Evolutionary conservation across 805 yeast genomes (phyloP), one percentile per base, ranked within the genome.

Genomic region (Metahyphopichia silvanorum): DNA sequence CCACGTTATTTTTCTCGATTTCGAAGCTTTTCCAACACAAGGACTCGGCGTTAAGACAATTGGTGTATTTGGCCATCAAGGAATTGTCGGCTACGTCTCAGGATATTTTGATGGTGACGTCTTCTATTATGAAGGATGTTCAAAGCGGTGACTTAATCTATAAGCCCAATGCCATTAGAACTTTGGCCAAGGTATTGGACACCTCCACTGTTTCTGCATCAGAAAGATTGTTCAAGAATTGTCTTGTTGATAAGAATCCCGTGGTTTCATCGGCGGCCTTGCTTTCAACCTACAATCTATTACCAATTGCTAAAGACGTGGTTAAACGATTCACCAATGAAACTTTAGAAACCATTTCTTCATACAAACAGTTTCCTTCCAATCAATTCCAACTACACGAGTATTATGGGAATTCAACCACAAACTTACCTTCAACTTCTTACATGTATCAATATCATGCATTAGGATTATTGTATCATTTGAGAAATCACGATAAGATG

Each of bases 121-220:
- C 96, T 2, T 88, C 96, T 17, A 89, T 93, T 54, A 93, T 93
- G 97, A 89, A 89, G 64, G 98, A 93, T 64, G 86, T 93, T 34
- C 97, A 94, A 64, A 82, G 80, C 44, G 91, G 91, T 36, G 94
- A 86, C 38, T 68, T 77, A 43, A 68, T 87, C 40, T 88, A 83
- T 63, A 87, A 88, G 54, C 96, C 98, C 35, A 84, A 93, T 55
- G 98, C 98, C 16, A 83, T 93, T 42, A 79, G 98, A 59, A 84
- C 98, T 0, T 73, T 93, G 50, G 79, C 89, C 14, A 77, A 95
- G 44, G 95, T 93, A 22, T 72, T 93, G 53, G 98, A 93, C 57
- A 84, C 81, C 15, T 73, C 87, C 20, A 89, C 96, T 7, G 95
- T 94, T 29, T 89, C 87, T 47, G 86, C 95, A 26, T 85, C 94